Conservation (phyloP, 2,329 filamentous ascomycete species). For the Aspergillus tanneri region DNA sequence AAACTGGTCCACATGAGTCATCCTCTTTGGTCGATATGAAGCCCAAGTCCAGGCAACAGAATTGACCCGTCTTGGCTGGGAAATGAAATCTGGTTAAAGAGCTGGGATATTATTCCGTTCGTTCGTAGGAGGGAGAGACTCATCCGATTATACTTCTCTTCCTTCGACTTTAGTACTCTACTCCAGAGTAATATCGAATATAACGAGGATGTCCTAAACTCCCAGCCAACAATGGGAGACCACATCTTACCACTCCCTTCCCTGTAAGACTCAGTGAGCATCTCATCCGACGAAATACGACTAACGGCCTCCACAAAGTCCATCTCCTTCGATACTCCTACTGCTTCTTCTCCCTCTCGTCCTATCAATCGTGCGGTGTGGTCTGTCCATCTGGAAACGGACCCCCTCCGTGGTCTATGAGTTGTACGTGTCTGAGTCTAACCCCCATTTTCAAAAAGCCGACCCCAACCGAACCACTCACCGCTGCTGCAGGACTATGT, state of each 20-base stretch:
- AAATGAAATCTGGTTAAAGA: not conserved
- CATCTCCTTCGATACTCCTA: not conserved
- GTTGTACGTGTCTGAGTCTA: too few relatives aligned
- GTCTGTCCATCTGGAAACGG: not conserved
- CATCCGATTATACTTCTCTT: too few relatives aligned
- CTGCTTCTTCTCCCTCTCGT: not conserved
- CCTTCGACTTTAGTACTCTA: too few relatives aligned
- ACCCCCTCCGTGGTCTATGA: slow-evolving; percentile 4
- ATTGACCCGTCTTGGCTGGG: not conserved
- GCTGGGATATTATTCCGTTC: not conserved
- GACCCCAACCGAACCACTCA: too few relatives aligned
- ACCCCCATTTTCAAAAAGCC: too few relatives aligned
- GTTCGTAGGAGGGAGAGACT: not conserved
- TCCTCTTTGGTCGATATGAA: not conserved
- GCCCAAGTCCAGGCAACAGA: not conserved
- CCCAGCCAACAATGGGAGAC: too few relatives aligned
- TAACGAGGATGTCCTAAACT: too few relatives aligned
- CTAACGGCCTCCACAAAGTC: not conserved
- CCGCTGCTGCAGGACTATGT: too few relatives aligned
- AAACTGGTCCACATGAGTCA: not conserved
- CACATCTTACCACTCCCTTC: too few relatives aligned
- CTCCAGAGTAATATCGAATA: too few relatives aligned
- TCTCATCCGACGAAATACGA: not conserved
- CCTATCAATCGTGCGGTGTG: not conserved
- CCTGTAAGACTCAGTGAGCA: too few relatives aligned